A percentile compares a stretch with the other conserved stretches of the same genome.
These are phyloP conservation scores for Hymenoscyphus fraxineus DNA, from an alignment of 2,329 filamentous ascomycete species.

Conservation along the genomic window DNA sequence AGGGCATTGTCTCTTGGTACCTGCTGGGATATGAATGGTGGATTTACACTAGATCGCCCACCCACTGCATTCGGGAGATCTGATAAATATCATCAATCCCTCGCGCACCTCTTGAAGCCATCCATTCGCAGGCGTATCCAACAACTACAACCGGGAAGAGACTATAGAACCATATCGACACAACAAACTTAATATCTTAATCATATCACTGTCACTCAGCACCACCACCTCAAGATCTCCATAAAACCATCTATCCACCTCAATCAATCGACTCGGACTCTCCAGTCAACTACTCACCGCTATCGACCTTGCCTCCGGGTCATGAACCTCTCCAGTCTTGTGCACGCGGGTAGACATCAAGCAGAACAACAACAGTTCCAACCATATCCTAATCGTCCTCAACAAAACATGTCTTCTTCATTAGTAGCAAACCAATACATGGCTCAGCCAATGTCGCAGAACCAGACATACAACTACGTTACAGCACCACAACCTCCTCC, in stretches of 20 bases:
- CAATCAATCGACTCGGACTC: conserved; percentile 10
- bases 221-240: conserved; percentile 5
- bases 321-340: conserved; percentile 38
- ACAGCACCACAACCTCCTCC: conserved; percentile 60
- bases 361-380: conserved; percentile 28
- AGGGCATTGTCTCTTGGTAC: conserved; percentile 46
- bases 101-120: conserved; percentile 35
- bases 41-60: conserved; percentile 51
- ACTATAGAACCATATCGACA: conserved; percentile 37
- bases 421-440: conserved; percentile 44
- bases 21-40: conserved; percentile 45
- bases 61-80: conserved; percentile 48
- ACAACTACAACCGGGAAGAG: conserved; percentile 24
- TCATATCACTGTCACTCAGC: conserved; percentile 23
- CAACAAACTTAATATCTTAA: conserved; percentile 30
- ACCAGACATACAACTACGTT: conserved; percentile 44
- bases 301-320: conserved; percentile 18
- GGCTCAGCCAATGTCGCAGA: conserved; percentile 44
- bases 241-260: not conserved
- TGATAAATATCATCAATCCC: conserved; percentile 45
- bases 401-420: conserved; percentile 43
- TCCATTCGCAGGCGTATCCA: conserved; percentile 33
- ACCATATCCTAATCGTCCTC: conserved; percentile 32
- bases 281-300: conserved; percentile 3
- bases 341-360: conserved; percentile 33